Percentiles rank a stretch among this genome's conserved stretches.
These are phyloP conservation scores for Lobosporangium transversale DNA, from an alignment of 192 early-diverging fungal genomes.

Conservation along the genomic window DNA sequence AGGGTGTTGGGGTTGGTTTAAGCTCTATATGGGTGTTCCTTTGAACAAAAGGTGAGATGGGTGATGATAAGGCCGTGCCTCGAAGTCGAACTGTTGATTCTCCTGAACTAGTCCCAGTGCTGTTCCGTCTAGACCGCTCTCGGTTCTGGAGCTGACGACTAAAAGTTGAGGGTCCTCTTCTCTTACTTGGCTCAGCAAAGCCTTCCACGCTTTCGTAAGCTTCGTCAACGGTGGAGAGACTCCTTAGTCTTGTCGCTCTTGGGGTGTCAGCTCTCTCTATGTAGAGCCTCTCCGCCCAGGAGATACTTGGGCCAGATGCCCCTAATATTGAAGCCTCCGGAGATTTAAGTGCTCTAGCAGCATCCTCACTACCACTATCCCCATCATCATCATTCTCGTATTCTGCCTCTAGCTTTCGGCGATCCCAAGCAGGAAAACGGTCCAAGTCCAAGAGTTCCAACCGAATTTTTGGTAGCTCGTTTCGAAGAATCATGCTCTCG, in stretches of 20 bases:
- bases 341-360: not conserved
- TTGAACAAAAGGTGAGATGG: not conserved
- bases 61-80: not conserved
- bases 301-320: not conserved
- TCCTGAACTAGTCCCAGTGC: constrained; percentile 17
- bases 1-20: not conserved
- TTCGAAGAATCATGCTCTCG: constrained; percentile 40
- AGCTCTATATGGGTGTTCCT: not conserved
- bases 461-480: constrained; percentile 35
- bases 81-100: constrained; percentile 15
- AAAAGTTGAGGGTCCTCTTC: not conserved
- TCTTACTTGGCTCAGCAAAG: no score
- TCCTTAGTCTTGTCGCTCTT: no score
- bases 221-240: no score
- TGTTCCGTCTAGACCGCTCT: no score
- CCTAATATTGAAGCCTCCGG: not conserved
- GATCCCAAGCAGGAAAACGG: constrained; percentile 21
- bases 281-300: not conserved
- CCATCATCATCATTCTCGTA: constrained; percentile 28
- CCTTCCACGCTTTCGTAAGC: no score
- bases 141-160: no score
- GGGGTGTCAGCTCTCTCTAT: no score
- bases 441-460: constrained; percentile 39
- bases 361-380: not conserved
- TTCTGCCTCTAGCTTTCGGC: constrained; percentile 21